Conservation (phyloP, 106 monocot species). For the Platanthera zijinensis region DNA sequence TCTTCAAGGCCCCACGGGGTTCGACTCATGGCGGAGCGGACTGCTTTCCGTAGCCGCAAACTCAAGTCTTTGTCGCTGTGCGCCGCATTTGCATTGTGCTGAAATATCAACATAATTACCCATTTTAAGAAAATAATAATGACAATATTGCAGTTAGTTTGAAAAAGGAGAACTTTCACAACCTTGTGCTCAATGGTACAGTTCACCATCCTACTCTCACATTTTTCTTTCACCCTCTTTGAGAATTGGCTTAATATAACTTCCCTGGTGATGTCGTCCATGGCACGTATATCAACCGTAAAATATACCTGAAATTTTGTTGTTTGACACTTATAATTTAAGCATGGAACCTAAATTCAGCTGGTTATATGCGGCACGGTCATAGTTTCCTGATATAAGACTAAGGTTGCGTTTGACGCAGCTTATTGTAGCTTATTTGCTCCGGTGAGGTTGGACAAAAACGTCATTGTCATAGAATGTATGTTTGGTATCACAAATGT, state of each 20-base stretch:
- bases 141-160: not conserved
- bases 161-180: not conserved
- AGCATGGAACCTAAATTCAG: not conserved
- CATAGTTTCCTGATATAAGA: too few species aligned
- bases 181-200: conserved; percentile 81
- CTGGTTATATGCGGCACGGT: not conserved
- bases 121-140: not conserved
- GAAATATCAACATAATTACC: conserved; percentile 11
- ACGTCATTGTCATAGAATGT: too few species aligned
- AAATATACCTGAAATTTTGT: conserved; percentile 55
- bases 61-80: conserved; percentile 55
- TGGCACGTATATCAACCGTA: conserved; percentile 74
- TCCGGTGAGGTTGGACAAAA: too few species aligned
- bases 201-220: conserved; percentile 51
- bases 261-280: conserved; percentile 64
- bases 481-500: too few species aligned
- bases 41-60: conserved; percentile 49
- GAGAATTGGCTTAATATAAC: conserved; percentile 57
- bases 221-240: conserved; percentile 40
- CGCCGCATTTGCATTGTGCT: conserved; percentile 70
- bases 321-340: not conserved
- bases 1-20: conserved; percentile 20
- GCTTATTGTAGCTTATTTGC: too few species aligned
- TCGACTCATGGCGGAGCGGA: conserved; percentile 31
- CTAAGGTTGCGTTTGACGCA: too few species aligned